Conservation (phyloP, 108 stramenopile genomes). For the Fragilariopsis cylindrus region DNA sequence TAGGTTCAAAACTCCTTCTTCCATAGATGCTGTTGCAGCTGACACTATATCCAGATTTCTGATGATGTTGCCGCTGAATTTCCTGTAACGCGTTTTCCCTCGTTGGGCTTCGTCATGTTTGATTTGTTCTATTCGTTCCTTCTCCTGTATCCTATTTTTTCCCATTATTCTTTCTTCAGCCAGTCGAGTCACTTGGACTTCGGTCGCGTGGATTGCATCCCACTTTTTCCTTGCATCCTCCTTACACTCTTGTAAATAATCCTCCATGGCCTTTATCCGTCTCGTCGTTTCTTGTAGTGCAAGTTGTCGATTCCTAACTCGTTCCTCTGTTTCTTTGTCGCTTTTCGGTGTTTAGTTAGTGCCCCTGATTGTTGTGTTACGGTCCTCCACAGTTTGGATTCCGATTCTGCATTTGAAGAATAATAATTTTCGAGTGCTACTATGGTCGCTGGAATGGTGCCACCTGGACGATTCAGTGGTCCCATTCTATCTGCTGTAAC, state of each 20-base stretch:
- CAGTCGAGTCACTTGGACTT: slow-evolving; percentile 48
- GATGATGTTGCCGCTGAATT: slow-evolving; percentile 20
- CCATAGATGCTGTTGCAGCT: slow-evolving; percentile 54
- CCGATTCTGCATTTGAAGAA: slow-evolving; percentile 37
- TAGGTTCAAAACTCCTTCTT: slow-evolving; percentile 67
- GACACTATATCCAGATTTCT: slow-evolving; percentile 69
- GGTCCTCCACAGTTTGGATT: slow-evolving; percentile 43
- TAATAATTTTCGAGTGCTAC: slow-evolving; percentile 57
- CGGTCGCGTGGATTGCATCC: slow-evolving; percentile 52
- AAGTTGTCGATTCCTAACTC: slow-evolving; percentile 32
- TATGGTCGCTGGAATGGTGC: slow-evolving; percentile 29
- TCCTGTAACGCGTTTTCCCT: neutral
- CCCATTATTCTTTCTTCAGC: slow-evolving; percentile 52
- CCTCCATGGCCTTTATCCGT: slow-evolving; percentile 47
- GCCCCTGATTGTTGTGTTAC: slow-evolving; percentile 33
- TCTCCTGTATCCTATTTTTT: slow-evolving; percentile 37
- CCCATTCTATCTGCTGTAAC: slow-evolving; percentile 26
- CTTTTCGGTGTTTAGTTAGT: slow-evolving; percentile 34
- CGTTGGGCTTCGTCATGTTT: slow-evolving; percentile 20
- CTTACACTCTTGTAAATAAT: slow-evolving; percentile 42
- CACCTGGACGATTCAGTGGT: slow-evolving; percentile 17
- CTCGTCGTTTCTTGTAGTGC: slow-evolving; percentile 43
- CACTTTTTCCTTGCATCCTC: slow-evolving; percentile 47
- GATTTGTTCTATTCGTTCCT: slow-evolving; percentile 38
- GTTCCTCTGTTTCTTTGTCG: slow-evolving; percentile 37